Percentiles rank a stretch among this genome's conserved stretches.
Conservation (phyloP, 192 early-diverging fungal genomes). For the Backusella tarrabulga region DNA sequence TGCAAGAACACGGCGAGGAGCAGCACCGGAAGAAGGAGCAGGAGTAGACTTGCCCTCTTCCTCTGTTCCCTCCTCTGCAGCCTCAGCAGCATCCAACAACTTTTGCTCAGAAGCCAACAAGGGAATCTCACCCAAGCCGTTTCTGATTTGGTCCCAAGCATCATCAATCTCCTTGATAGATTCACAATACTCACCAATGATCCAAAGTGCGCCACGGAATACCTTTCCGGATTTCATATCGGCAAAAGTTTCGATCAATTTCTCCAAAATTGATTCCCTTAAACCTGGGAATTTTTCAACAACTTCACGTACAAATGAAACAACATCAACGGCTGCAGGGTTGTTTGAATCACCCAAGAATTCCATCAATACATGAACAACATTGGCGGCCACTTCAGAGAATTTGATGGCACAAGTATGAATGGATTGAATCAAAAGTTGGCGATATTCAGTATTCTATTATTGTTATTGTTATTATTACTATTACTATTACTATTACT, state of each 20-base stretch:
- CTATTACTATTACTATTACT: too few species aligned
- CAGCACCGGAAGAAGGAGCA: constrained; percentile 31
- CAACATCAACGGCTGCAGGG: constrained; percentile 90
- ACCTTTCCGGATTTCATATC: constrained; percentile 93
- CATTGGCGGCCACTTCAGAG: constrained; percentile 93
- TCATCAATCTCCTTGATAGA: constrained; percentile 78
- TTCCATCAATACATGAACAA: constrained; percentile 94
- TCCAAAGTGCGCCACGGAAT: constrained; percentile 96
- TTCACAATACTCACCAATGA: constrained; percentile 94
- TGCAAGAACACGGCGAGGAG: constrained; percentile 79
- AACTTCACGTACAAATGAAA: constrained; percentile 96
- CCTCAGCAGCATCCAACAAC: constrained; percentile 67
- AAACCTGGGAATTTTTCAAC: constrained; percentile 94
- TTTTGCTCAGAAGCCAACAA: constrained; percentile 93
- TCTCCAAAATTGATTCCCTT: constrained; percentile 78
- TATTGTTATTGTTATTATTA: background rate
- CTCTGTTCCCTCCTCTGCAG: constrained; percentile 45
- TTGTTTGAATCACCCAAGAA: constrained; percentile 90
- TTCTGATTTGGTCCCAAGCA: constrained; percentile 79
- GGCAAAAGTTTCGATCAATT: constrained; percentile 78
- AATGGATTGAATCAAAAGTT: constrained; percentile 95
- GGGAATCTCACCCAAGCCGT: constrained; percentile 88
- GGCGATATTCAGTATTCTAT: constrained; percentile 89
- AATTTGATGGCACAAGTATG: constrained; percentile 95
- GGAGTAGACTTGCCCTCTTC: background rate